Base-by-base conservation (phyloP, 768 basidiomycete species). In the Lentinula guzmanii region DNA sequence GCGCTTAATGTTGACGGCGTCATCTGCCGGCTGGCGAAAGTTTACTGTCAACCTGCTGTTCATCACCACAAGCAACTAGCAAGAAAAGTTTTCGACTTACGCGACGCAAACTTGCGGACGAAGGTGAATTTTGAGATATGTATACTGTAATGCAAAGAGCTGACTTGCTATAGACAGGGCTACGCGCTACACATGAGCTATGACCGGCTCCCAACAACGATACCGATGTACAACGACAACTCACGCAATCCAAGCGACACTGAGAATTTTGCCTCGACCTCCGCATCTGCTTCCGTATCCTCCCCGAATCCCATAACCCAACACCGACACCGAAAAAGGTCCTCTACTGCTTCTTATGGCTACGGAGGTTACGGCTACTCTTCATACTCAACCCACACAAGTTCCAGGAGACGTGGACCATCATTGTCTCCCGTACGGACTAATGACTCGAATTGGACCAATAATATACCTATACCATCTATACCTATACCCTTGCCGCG, bases 291-390 rank as follows among this genome's bases (percentile, higher is more conserved):
- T 24, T 56, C 55, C 18, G 55, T 15, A 13, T 33, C 55, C 2
- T 56, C 55, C 8, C 55, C 55, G 15, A 56, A 56, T n/a, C 55
- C 55, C 39, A 43, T 56, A 43, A 41, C 41, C 6, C 55, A 56
- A 39, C 55, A 56, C 55, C 37, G 55, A 28, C 55, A 56, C 55
- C 55, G 55, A 56, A 56, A 56, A 56, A 56, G 31, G 28, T 41
- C 55, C 7, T 56, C 55, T 7, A 33, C 55, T 13, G 24, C 55
- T 21, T 37, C 53, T 5, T 56, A 56, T 41, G 55, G 55, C 15
- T 43, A 56, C 21, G 55, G 53, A 35, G 53, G 53, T 13, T 54
- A 54, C 35, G 53, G 55, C 9, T 56, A 56, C 21, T 56, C 55
- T 13, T 42, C 55, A n/a, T 56, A 56, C 41, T 56, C 55, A 3